phyloP scores from a whole-genome alignment of 1,139 yeast genomes.

The Yamadazyma sp. region DNA sequence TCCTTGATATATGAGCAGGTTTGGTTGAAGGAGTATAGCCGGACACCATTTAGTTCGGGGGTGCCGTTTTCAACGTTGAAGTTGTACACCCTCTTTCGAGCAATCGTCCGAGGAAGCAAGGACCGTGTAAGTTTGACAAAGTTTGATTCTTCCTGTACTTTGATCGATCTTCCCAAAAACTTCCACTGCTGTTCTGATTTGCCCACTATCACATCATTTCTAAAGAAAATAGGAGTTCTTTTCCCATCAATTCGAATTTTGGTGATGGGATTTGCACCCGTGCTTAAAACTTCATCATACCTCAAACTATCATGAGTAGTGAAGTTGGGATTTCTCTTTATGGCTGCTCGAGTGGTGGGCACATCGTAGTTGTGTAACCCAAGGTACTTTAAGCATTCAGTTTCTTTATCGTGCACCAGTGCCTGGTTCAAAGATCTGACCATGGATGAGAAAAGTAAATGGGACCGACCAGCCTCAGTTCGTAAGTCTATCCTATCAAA shows the following conservation, averaged over 20 bases:
- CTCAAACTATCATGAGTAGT: slow-evolving; percentile 26
- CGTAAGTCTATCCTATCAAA: slow-evolving; percentile 32
- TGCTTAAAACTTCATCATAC: slow-evolving; percentile 28
- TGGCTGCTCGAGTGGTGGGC: slow-evolving; percentile 29
- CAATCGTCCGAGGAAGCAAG: slow-evolving; percentile 26
- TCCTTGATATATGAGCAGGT: slow-evolving; percentile 29
- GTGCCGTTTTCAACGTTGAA: slow-evolving; percentile 19
- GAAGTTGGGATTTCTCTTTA: slow-evolving; percentile 34
- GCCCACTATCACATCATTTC: slow-evolving; percentile 27
- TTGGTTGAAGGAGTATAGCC: slow-evolving; percentile 29
- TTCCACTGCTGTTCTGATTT: slow-evolving; percentile 43
- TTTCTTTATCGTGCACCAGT: slow-evolving; percentile 19
- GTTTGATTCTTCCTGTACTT: slow-evolving; percentile 17
- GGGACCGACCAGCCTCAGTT: slow-evolving; percentile 29
- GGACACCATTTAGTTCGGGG: slow-evolving; percentile 23
- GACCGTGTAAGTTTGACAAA: slow-evolving; percentile 25
- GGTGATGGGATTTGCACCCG: slow-evolving; percentile 17
- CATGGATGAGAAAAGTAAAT: slow-evolving; percentile 27
- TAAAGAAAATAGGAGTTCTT: slow-evolving; percentile 24
- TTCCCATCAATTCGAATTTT: slow-evolving; percentile 16
- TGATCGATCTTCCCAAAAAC: slow-evolving; percentile 35
- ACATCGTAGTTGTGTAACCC: slow-evolving; percentile 28
- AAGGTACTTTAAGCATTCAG: slow-evolving; percentile 21
- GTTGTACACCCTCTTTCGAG: slow-evolving; percentile 21
- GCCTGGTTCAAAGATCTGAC: slow-evolving; percentile 22